Percentiles rank a stretch among this genome's conserved stretches.
These are phyloP conservation scores for Boletellus ananiceps DNA, from an alignment of 768 basidiomycete genomes.

Conservation along the genomic window DNA sequence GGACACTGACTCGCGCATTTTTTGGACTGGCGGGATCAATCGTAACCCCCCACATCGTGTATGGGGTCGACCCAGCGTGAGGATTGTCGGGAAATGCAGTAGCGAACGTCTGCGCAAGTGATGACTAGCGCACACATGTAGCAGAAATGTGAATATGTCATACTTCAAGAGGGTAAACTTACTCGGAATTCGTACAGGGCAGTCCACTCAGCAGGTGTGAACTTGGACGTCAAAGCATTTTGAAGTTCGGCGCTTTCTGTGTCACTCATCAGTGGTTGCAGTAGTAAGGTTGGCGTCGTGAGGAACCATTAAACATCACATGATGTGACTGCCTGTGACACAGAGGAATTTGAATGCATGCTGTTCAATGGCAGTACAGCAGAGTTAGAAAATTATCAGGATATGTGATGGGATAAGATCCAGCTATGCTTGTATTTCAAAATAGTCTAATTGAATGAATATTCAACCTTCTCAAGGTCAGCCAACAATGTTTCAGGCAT, in stretches of 20 bases:
- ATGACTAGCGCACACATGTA: conserved; percentile 12
- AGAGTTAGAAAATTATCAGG: background rate
- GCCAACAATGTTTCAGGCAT: background rate
- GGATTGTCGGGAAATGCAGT: conserved; percentile 58
- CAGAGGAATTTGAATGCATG: background rate
- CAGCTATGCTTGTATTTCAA: no score
- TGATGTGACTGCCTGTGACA: background rate
- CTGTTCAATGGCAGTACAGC: background rate
- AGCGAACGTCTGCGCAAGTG: conserved; percentile 50
- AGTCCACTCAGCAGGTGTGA: conserved; percentile 68
- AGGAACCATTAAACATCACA: background rate
- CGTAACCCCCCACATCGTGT: conserved; percentile 66
- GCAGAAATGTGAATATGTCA: background rate
- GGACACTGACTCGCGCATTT: conserved; percentile 65
- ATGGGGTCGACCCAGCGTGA: conserved; percentile 45
- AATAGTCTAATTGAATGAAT: background rate
- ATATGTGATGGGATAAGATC: no score
- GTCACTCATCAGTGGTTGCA: background rate
- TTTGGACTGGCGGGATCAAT: conserved; percentile 54
- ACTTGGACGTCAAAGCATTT: conserved; percentile 63
- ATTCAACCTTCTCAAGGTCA: background rate
- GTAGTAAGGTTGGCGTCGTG: background rate
- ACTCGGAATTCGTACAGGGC: conserved; percentile 69
- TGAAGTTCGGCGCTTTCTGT: conserved; percentile 49
- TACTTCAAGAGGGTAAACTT: conserved; percentile 13